Conservation (phyloP, 352 stramenopile genomes). For the Hyaloperonospora brassicae region DNA sequence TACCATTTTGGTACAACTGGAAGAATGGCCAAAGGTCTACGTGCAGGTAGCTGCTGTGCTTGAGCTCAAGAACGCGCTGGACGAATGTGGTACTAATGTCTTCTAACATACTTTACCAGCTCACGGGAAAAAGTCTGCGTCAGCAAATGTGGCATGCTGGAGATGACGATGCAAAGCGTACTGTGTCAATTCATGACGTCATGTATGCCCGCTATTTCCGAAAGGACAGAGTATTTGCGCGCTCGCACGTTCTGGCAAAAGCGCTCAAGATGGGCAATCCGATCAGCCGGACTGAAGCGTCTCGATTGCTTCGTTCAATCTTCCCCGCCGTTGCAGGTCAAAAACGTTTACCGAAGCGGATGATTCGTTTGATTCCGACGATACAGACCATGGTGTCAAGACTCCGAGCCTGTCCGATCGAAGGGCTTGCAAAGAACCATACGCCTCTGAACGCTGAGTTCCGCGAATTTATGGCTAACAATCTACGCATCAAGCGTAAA, state of each 20-base stretch:
- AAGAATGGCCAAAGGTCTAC: slow-evolving; percentile 25
- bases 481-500: slow-evolving; percentile 26
- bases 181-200: slow-evolving; percentile 51
- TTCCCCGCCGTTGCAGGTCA: slow-evolving; percentile 23
- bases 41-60: slow-evolving; percentile 36
- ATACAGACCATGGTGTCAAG: slow-evolving; percentile 40
- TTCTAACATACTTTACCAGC: slow-evolving; percentile 16
- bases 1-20: slow-evolving; percentile 41
- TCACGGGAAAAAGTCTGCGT: slow-evolving; percentile 47
- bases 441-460: slow-evolving; percentile 29
- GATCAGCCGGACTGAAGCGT: slow-evolving; percentile 31
- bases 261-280: slow-evolving; percentile 21
- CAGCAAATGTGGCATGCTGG: slow-evolving; percentile 12
- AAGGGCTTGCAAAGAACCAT: slow-evolving; percentile 28
- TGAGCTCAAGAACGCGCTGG: not conserved
- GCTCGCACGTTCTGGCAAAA: slow-evolving; percentile 29
- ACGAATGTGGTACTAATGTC: not conserved
- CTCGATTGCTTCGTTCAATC: slow-evolving; percentile 39
- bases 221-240: slow-evolving; percentile 29
- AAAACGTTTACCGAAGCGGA: slow-evolving; percentile 47
- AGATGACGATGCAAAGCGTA: slow-evolving; percentile 2
- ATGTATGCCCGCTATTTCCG: slow-evolving; percentile 47
- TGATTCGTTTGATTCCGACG: slow-evolving; percentile 54
- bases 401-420: slow-evolving; percentile 30
- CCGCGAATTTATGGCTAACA: slow-evolving; percentile 37